Evolutionary conservation across 257 asterid genomes (phyloP).

Genomic region (Anisodus tanguticus): DNA sequence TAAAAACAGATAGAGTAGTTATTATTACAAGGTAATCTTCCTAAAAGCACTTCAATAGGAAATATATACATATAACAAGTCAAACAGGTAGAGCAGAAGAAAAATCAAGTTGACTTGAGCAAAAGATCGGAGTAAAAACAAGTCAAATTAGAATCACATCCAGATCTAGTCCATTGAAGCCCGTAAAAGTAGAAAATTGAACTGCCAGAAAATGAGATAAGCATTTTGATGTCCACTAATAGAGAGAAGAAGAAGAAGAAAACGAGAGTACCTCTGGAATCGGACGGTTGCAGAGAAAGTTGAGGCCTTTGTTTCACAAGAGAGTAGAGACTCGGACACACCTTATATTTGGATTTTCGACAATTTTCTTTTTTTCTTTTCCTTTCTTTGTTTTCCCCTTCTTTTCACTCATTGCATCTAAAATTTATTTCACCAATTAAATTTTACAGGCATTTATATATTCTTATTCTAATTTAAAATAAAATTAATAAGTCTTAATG

Average conservation of each 20-base stretch:
- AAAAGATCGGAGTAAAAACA: background rate
- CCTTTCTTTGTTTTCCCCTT: background rate
- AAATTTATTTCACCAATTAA: too few species aligned
- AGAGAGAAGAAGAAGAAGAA: background rate
- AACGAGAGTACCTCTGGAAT: slow-evolving; percentile 12
- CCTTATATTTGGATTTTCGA: slow-evolving; percentile 1
- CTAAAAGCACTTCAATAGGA: slow-evolving; percentile 3
- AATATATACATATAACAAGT: background rate
- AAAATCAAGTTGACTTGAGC: background rate
- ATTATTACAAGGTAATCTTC: background rate
- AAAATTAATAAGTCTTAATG: too few species aligned
- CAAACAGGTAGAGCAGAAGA: background rate
- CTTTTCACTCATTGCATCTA: background rate
- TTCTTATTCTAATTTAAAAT: too few species aligned
- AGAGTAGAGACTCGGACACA: background rate
- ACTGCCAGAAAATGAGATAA: background rate
- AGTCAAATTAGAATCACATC: background rate
- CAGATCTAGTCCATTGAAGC: slow-evolving; percentile 18
- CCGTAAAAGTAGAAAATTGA: background rate
- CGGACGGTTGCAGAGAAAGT: background rate
- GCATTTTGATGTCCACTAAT: background rate
- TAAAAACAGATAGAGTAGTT: background rate
- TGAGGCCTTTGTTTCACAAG: background rate
- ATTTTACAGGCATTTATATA: too few species aligned
- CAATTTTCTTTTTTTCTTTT: background rate